Evolutionary conservation across 306 rosid genomes (phyloP).

Genomic region (peach (Prunus persica)): Prunus_persica_NCBIv2 NC_034016.1:1005001-1005500

Average conservation of each 20-base stretch:
- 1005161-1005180: no score
- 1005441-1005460: conserved; percentile 51
- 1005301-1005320: background rate
- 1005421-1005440: conserved; percentile 55
- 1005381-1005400: background rate
- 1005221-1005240: background rate
- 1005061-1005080: background rate
- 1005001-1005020: background rate
- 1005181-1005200: background rate
- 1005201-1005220: background rate
- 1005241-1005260: background rate
- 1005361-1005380: background rate
- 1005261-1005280: background rate
- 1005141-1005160: no score
- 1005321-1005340: background rate
- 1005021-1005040: background rate
- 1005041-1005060: background rate
- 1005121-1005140: no score
- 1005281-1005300: background rate
- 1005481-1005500: conserved; percentile 70
- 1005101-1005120: no score
- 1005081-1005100: background rate
- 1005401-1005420: background rate
- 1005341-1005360: background rate
- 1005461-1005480: conserved; percentile 52